These are phyloP conservation scores for Tritrichomonas musculus DNA, from an alignment of 208 protist species.

Conservation along the genomic window DNA sequence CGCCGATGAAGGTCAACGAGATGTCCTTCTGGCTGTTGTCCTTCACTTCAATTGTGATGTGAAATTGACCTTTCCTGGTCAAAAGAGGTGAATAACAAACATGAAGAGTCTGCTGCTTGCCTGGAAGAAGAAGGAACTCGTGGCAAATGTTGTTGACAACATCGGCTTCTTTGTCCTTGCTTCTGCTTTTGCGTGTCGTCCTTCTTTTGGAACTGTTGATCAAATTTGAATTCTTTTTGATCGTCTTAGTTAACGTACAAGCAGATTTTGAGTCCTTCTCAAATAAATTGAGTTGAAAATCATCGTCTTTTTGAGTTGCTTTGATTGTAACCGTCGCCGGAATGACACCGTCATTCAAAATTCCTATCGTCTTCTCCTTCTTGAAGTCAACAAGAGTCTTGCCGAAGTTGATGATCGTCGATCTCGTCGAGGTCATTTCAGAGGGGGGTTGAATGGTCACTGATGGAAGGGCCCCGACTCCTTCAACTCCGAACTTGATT, in stretches of 20 bases:
- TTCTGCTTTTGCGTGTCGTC: too few relatives aligned
- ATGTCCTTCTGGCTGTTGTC: not conserved
- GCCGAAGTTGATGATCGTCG: not conserved
- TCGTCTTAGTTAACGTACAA: too few relatives aligned
- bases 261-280: too few relatives aligned
- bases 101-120: not conserved
- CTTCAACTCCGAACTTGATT: not conserved
- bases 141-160: too few relatives aligned
- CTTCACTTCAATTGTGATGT: not conserved
- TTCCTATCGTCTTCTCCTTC: not conserved
- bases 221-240: too few relatives aligned
- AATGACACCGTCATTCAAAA: not conserved
- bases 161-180: too few relatives aligned
- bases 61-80: not conserved
- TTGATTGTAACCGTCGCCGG: not conserved
- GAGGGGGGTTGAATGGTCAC: not conserved
- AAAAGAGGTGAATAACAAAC: not conserved
- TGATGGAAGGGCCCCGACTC: not conserved
- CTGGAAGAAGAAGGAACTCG: not conserved
- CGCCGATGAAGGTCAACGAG: not conserved
- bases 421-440: not conserved
- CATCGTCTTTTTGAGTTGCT: not conserved
- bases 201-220: too few relatives aligned
- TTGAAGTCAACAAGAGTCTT: not conserved
- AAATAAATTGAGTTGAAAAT: not conserved